phyloP scores from a whole-genome alignment of 768 basidiomycete species.

The Calocera cornea region DNA sequence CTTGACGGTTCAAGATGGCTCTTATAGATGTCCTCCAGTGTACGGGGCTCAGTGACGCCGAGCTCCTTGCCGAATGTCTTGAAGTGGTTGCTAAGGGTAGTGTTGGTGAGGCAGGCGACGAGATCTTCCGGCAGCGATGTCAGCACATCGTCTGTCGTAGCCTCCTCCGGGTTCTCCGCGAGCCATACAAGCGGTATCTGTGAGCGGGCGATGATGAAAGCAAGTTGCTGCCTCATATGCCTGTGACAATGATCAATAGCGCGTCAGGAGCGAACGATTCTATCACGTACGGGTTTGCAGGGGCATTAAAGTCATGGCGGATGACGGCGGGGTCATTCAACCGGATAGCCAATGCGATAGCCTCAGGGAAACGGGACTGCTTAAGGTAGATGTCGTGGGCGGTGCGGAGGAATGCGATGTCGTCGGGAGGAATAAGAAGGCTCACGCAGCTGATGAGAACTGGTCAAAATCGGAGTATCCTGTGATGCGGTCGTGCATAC shows the following conservation, averaged over 20 bases:
- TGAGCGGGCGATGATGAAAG: conserved; percentile 83
- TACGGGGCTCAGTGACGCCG: conserved; percentile 77
- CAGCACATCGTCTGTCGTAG: conserved; percentile 36
- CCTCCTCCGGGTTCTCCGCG: conserved; percentile 38
- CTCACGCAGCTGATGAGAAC: conserved; percentile 53
- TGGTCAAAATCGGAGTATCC: not conserved
- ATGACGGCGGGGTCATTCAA: conserved; percentile 70
- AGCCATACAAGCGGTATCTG: conserved; percentile 87
- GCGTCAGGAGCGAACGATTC: not conserved
- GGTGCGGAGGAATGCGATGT: conserved; percentile 72
- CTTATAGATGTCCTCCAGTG: conserved; percentile 94
- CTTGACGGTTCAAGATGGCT: conserved; percentile 56
- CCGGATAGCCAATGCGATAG: conserved; percentile 70
- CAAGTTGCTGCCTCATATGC: conserved; percentile 87
- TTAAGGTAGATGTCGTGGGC: conserved; percentile 82
- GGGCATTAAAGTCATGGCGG: conserved; percentile 74
- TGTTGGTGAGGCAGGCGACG: conserved; percentile 73
- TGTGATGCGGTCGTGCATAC: conserved; percentile 30
- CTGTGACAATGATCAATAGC: conserved; percentile 25
- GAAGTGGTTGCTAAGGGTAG: conserved; percentile 71
- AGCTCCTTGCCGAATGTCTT: conserved; percentile 87
- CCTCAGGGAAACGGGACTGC: conserved; percentile 80
- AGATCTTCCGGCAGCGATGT: conserved; percentile 65
- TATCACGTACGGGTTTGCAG: conserved; percentile 64
- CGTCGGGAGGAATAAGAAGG: conserved; percentile 85